Evolutionary conservation across 1,139 yeast species (phyloP).

Genomic region (Zygosaccharomyces sapae): DNA sequence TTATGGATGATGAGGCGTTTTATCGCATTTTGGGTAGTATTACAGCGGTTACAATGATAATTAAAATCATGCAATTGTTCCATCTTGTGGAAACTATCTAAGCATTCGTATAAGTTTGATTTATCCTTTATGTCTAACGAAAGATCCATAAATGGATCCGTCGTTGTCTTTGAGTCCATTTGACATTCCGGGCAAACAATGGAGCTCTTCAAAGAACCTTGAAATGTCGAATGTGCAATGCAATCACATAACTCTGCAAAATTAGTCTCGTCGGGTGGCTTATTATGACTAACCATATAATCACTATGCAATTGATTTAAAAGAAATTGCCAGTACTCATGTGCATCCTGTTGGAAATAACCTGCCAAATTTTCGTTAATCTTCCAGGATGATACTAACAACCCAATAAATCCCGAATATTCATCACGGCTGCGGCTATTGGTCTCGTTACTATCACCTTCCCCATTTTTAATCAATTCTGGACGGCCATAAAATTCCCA

Average conservation of each 20-base stretch:
- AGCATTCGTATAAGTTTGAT: constrained; percentile 53
- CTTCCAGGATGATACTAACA: constrained; percentile 79
- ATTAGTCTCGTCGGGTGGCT: constrained; percentile 21
- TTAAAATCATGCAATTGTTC: constrained; percentile 68
- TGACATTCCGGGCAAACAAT: constrained; percentile 71
- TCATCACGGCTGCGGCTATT: constrained; percentile 40
- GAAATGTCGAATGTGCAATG: constrained; percentile 73
- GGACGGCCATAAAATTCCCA: constrained; percentile 43
- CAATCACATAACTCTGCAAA: constrained; percentile 52
- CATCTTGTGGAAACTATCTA: constrained; percentile 67
- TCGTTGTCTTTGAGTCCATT: constrained; percentile 54
- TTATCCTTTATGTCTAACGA: constrained; percentile 63
- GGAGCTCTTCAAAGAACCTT: constrained; percentile 69
- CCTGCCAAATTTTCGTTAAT: constrained; percentile 84
- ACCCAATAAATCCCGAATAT: constrained; percentile 31
- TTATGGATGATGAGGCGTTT: constrained; percentile 66
- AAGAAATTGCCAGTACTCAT: constrained; percentile 90
- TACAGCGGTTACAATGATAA: constrained; percentile 68
- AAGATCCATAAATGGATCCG: constrained; percentile 87
- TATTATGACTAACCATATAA: constrained; percentile 18
- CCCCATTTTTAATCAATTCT: not conserved
- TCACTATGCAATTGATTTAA: constrained; percentile 76
- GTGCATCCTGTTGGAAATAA: constrained; percentile 95
- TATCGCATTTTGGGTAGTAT: constrained; percentile 56
- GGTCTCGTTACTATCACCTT: constrained; percentile 27